These are phyloP conservation scores for Persicaria tinctoria DNA, from an alignment of 148 eudicot genomes.

Conservation along the genomic window DNA sequence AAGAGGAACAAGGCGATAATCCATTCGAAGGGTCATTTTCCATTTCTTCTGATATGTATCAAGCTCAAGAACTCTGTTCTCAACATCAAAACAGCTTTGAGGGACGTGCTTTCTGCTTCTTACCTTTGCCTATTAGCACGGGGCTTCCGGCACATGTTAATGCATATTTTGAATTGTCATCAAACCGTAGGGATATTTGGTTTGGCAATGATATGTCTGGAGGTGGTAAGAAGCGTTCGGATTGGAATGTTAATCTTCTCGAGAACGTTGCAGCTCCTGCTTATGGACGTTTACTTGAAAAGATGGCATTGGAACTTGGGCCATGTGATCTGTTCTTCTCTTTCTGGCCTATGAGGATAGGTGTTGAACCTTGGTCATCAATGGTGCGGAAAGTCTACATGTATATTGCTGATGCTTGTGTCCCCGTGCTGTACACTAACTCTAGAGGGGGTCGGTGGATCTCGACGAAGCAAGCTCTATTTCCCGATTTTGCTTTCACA, in stretches of 20 bases:
- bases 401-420: constrained; percentile 67
- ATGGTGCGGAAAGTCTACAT: constrained; percentile 75
- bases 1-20: constrained; percentile 25
- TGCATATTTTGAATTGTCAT: constrained; percentile 91
- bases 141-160: constrained; percentile 91
- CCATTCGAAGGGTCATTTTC: constrained; percentile 26
- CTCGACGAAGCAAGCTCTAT: constrained; percentile 78
- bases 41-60: constrained; percentile 26
- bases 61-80: constrained; percentile 24
- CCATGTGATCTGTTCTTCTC: constrained; percentile 73
- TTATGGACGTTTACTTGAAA: constrained; percentile 85
- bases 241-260: constrained; percentile 90
- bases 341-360: constrained; percentile 65
- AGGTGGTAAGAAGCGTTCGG: constrained; percentile 93
- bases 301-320: constrained; percentile 70
- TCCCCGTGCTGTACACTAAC: constrained; percentile 76
- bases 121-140: constrained; percentile 89
- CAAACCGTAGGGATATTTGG: constrained; percentile 99
- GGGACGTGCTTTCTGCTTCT: constrained; percentile 96
- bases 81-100: constrained; percentile 44
- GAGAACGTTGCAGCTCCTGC: constrained; percentile 97
- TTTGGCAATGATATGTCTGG: constrained; percentile 99
- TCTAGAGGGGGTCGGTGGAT: constrained; percentile 97
- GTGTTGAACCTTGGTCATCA: constrained; percentile 87
- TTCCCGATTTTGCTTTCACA: constrained; percentile 79